phyloP scores from a whole-genome alignment of 176 grass and related monocot genomes.

The Elaeis guineensis region DNA sequence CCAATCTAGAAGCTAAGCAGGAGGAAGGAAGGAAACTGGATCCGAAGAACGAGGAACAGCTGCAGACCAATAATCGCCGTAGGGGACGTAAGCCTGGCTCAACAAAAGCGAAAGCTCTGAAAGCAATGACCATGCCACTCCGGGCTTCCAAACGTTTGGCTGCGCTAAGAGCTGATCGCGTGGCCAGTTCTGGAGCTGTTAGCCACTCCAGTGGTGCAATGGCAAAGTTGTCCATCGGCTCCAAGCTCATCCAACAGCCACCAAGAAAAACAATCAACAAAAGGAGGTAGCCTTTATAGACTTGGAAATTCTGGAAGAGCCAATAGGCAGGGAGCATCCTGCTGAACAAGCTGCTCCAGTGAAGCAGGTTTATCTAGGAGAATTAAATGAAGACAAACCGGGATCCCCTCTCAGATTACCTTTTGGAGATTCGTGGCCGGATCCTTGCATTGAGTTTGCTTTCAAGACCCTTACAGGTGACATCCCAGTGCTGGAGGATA shows the following conservation, averaged over 20 bases:
- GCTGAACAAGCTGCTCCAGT: no score
- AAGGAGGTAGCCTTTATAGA: no score
- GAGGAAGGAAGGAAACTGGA: constrained; percentile 15
- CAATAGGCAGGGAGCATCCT: no score
- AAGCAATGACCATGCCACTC: constrained; percentile 24
- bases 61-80: not conserved
- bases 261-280: no score
- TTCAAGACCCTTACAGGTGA: constrained; percentile 23
- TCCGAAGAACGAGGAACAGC: constrained; percentile 25
- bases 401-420: not conserved
- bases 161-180: constrained; percentile 31
- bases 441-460: constrained; percentile 35
- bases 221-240: not conserved
- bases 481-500: constrained; percentile 2
- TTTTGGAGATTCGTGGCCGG: constrained; percentile 10
- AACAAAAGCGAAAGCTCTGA: constrained; percentile 18
- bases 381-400: not conserved
- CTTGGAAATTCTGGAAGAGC: no score
- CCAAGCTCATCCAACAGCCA: not conserved
- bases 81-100: not conserved
- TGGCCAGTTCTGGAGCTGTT: constrained; percentile 7
- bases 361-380: not conserved
- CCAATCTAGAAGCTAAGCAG: no score
- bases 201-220: constrained; percentile 5
- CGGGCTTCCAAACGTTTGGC: constrained; percentile 53